Conservation (phyloP, 2,329 filamentous ascomycete genomes). For the Cadophora sp. region DNA sequence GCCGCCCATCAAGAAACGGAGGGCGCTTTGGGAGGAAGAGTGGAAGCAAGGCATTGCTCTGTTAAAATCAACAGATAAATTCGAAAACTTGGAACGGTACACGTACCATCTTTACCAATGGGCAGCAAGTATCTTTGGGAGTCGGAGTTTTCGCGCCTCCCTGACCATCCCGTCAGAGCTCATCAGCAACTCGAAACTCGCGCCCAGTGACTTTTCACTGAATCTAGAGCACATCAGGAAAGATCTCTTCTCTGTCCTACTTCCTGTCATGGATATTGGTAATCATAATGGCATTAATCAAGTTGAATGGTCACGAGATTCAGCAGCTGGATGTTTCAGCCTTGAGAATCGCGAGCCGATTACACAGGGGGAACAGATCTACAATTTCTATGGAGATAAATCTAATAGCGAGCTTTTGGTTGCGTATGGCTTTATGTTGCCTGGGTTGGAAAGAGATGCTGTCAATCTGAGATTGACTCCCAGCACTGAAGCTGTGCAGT, state of each 20-base stretch:
- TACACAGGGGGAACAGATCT: slow-evolving; percentile 59
- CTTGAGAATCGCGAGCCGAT: slow-evolving; percentile 54
- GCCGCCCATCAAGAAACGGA: slow-evolving; percentile 37
- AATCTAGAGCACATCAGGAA: slow-evolving; percentile 33
- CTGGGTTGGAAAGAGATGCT: slow-evolving; percentile 47
- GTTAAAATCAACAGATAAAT: slow-evolving; percentile 28
- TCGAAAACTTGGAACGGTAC: slow-evolving; percentile 31
- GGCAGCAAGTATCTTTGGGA: slow-evolving; percentile 70
- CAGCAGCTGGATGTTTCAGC: slow-evolving; percentile 49
- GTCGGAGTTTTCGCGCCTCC: slow-evolving; percentile 68
- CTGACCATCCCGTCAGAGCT: slow-evolving; percentile 52
- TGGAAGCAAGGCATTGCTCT: slow-evolving; percentile 37
- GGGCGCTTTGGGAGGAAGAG: slow-evolving; percentile 39
- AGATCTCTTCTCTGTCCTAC: slow-evolving; percentile 60
- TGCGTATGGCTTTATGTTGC: slow-evolving; percentile 67
- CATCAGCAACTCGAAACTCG: slow-evolving; percentile 4
- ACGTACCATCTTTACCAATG: slow-evolving; percentile 62
- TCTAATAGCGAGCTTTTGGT: slow-evolving; percentile 75
- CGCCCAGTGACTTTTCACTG: slow-evolving; percentile 3
- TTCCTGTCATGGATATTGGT: slow-evolving; percentile 74
- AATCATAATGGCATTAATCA: slow-evolving; percentile 71
- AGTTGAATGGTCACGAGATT: slow-evolving; percentile 63
- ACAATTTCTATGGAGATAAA: slow-evolving; percentile 78
- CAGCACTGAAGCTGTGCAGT: slow-evolving; percentile 18
- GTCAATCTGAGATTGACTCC: slow-evolving; percentile 42